Conservation (phyloP, 2,329 filamentous ascomycete species). For the Capronia epimyces region DNA sequence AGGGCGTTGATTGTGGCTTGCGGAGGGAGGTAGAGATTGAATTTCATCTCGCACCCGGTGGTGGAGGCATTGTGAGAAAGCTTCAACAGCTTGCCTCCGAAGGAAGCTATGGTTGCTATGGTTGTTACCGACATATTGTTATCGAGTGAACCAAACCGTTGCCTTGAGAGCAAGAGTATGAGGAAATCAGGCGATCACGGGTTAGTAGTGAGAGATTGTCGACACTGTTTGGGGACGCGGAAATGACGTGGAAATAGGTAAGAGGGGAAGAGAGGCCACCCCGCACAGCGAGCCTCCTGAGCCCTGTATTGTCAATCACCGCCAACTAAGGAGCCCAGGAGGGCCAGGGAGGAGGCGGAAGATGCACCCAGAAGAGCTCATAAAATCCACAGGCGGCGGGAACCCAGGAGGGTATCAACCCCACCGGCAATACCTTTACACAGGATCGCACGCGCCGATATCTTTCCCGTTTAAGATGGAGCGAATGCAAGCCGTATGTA, state of each 20-base stretch:
- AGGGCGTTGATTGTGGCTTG: conserved; percentile 51
- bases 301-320: neutral
- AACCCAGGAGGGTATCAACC: too few relatives aligned
- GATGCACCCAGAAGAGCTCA: neutral
- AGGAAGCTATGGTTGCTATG: conserved; percentile 81
- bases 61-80: conserved; percentile 75
- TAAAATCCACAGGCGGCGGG: too few relatives aligned
- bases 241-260: conserved; percentile 8
- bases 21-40: conserved; percentile 87
- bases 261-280: neutral
- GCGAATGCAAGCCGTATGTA: neutral
- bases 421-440: neutral
- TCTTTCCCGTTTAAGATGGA: conserved; percentile 7
- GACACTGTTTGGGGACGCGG: neutral
- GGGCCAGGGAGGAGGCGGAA: conserved; percentile 2
- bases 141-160: neutral
- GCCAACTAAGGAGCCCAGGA: too few relatives aligned
- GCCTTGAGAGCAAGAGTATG: neutral
- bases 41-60: conserved; percentile 81
- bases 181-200: neutral
- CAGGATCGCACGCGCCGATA: neutral
- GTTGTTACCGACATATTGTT: conserved; percentile 75
- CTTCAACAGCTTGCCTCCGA: conserved; percentile 92
- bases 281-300: too few relatives aligned
- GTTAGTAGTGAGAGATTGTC: neutral